Evolutionary conservation across 192 early-diverging fungal genomes (phyloP), one percentile per base, ranked within the genome.

Genomic region (Powellomyces hirtus): DNA sequence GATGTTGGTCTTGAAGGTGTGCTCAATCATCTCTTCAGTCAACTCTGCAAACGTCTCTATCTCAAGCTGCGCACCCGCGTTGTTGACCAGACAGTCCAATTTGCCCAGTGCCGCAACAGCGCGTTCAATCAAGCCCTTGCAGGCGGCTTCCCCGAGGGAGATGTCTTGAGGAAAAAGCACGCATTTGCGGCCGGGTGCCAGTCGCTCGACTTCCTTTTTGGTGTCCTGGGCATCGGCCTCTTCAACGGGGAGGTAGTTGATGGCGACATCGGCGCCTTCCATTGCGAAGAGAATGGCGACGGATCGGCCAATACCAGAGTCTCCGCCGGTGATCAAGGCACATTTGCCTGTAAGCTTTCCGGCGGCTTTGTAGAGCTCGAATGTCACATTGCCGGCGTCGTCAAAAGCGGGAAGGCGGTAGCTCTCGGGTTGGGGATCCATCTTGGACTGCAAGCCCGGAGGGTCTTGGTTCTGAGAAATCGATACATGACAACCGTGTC

Each of bases 211-310:
- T 26, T 82, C 68, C 44, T 75, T 64, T 33, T 72, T 65, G 24
- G 76, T 78, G 24, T 84, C 77, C 33, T 61, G 22, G 7, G 84
- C 81, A 63, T 85, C 84, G 36, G 75, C 65, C 36, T 79, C 59
- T 65, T 84, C 84, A 20, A 64, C 34, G 20, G 68, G 61, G 3
- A 72, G 67, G 45, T 85, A 78, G 10, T 72, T 75, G 64, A 85
- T 85, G 24, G 79, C 79, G 11, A 84, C 65, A 33, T 70, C 66
- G 27, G 68, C 70, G 33, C 77, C 79, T 56, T 85, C 84, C 27
- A 76, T 64, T 13, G 81, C 73, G 57, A 82, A 85, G 10, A 85
- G 67, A 18, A 75, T 70, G 31, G 81, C 84, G 37, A 84, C 74
- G 3, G 82, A 77, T 24, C 82, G 65, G 27, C 84, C 84, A 16